A percentile compares a stretch with the other conserved stretches of the same genome.
Conservation (phyloP, 495 filamentous ascomycete species). For the Daldinia concentrica region DNA sequence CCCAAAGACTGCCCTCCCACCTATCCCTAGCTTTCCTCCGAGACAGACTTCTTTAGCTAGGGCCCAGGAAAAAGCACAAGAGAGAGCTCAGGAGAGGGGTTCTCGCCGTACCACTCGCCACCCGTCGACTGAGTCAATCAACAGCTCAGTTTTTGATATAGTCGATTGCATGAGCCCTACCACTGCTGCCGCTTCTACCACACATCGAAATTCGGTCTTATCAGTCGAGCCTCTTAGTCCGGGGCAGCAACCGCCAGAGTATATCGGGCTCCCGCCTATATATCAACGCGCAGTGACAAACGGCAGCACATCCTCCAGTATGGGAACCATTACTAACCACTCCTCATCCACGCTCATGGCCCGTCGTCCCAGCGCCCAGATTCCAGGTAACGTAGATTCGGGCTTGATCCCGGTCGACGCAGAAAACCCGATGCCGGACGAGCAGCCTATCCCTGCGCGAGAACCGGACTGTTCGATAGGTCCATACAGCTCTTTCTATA, state of each 20-base stretch:
- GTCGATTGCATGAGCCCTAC: conserved; percentile 40
- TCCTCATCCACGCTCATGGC: conserved; percentile 30
- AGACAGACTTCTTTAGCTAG: conserved; percentile 43
- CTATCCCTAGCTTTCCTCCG: conserved; percentile 32
- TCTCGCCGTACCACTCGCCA: conserved; percentile 35
- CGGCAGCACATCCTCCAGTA: conserved; percentile 35
- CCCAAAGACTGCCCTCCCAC: conserved; percentile 22
- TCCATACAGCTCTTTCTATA: conserved; percentile 50
- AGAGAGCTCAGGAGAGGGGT: conserved; percentile 13
- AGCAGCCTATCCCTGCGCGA: conserved; percentile 18
- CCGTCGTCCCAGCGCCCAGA: conserved; percentile 4
- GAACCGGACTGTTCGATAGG: conserved; percentile 49
- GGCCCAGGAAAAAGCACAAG: neutral
- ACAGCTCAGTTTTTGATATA: conserved; percentile 48
- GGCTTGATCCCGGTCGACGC: conserved; percentile 50
- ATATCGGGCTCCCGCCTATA: conserved; percentile 39
- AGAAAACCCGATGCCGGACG: conserved; percentile 32
- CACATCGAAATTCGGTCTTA: conserved; percentile 20
- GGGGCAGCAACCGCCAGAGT: conserved; percentile 32
- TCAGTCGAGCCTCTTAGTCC: conserved; percentile 30
- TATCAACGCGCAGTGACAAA: conserved; percentile 32
- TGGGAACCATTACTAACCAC: conserved; percentile 30
- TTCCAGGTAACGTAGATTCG: conserved; percentile 35
- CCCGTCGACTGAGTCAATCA: conserved; percentile 47
- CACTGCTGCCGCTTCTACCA: conserved; percentile 1